A percentile compares a stretch with the other conserved stretches of the same genome.
Conservation (phyloP, 495 filamentous ascomycete genomes). For the Haplographium delicatum region DNA sequence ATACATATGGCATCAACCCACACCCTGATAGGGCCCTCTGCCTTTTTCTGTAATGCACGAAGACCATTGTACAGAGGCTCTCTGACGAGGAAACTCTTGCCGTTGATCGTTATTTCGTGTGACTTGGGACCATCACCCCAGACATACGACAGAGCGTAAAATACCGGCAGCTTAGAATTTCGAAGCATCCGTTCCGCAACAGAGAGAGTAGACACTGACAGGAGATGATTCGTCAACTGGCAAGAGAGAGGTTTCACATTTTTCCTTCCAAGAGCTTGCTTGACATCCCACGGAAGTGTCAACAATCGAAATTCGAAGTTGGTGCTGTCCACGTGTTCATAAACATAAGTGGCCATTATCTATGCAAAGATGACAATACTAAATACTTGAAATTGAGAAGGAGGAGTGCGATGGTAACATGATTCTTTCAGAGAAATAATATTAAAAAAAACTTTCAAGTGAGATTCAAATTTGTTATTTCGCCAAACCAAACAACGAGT, state of each 20-base stretch:
- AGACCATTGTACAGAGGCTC: constrained; percentile 15
- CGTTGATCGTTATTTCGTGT: constrained; percentile 18
- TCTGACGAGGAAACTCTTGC: constrained; percentile 15
- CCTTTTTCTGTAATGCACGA: constrained; percentile 30
- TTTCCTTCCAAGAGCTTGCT: not conserved
- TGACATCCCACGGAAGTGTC: not conserved
- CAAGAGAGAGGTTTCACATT: not conserved
- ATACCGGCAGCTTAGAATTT: not conserved
- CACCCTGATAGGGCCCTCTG: constrained; percentile 49
- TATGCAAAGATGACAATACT: too few species aligned
- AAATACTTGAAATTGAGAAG: too few species aligned
- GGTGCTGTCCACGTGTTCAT: not conserved
- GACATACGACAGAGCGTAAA: constrained; percentile 25
- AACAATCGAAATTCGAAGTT: not conserved
- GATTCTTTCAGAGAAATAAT: too few species aligned
- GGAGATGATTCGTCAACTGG: not conserved
- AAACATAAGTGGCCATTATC: not conserved
- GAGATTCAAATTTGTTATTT: too few species aligned
- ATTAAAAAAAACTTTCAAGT: too few species aligned
- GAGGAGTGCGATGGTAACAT: too few species aligned
- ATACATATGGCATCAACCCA: constrained; percentile 24
- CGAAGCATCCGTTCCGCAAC: not conserved
- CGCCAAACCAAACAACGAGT: too few species aligned
- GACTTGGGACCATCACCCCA: constrained; percentile 17
- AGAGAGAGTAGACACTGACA: not conserved